Percentiles rank a stretch among this genome's conserved stretches.
Evolutionary conservation across 176 grass and related monocot genomes (phyloP).

Genomic region (Oryza meridionalis): DNA sequence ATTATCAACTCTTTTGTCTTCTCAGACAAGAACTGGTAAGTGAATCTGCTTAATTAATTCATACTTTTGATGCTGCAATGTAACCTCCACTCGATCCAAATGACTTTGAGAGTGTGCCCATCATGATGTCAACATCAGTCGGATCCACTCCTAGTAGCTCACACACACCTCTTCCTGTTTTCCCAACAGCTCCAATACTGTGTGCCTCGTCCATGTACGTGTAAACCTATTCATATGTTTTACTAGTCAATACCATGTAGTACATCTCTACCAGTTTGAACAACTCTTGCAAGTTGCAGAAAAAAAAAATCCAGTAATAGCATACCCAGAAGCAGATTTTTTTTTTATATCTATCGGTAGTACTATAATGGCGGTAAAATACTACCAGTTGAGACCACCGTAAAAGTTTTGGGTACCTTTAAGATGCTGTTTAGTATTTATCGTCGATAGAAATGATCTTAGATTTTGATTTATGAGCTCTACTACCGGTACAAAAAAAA

Average conservation of each 20-base stretch:
- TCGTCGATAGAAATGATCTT: too few species aligned
- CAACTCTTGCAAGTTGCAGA: not conserved
- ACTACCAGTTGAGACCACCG: too few species aligned
- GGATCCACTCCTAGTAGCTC: slow-evolving; percentile 90
- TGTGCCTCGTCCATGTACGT: slow-evolving; percentile 96
- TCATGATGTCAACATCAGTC: slow-evolving; percentile 95
- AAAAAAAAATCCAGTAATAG: slow-evolving; percentile 12
- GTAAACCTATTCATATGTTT: slow-evolving; percentile 63
- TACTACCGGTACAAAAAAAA: too few species aligned
- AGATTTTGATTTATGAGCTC: too few species aligned
- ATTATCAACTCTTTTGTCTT: slow-evolving; percentile 26
- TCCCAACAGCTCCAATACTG: slow-evolving; percentile 93
- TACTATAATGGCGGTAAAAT: too few species aligned
- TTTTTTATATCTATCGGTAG: not conserved
- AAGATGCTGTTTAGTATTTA: too few species aligned
- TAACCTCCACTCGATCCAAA: slow-evolving; percentile 95
- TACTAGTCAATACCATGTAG: slow-evolving; percentile 25
- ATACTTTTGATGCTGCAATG: slow-evolving; percentile 87
- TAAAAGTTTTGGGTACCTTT: too few species aligned
- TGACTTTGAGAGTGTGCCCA: slow-evolving; percentile 96
- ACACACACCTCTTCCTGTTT: slow-evolving; percentile 84
- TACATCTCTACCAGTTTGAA: not conserved
- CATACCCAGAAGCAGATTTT: not conserved
- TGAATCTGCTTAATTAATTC: slow-evolving; percentile 19
- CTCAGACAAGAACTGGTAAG: slow-evolving; percentile 19